Evolutionary conservation across 1,139 yeast species (phyloP).

Genomic region (Protomyces lactucae-debilis): DNA sequence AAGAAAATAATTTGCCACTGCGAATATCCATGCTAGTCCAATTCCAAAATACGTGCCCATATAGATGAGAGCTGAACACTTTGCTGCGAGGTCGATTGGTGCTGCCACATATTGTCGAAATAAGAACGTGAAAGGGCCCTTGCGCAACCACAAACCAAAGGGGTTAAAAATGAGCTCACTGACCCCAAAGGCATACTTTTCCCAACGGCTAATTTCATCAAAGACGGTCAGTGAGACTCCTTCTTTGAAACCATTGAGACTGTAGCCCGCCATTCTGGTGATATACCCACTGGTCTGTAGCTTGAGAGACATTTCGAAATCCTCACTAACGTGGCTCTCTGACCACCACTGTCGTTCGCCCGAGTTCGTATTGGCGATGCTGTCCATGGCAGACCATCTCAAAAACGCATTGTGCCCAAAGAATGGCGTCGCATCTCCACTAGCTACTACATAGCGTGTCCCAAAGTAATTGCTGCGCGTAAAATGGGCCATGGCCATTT

Average conservation of each 20-base stretch:
- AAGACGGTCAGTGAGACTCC: conserved; percentile 31
- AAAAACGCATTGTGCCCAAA: conserved; percentile 22
- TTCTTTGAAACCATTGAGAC: conserved; percentile 28
- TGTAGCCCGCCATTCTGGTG: conserved; percentile 27
- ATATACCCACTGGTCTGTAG: conserved; percentile 28
- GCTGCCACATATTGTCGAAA: conserved; percentile 28
- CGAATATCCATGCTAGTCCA: conserved; percentile 26
- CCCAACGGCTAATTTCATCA: conserved; percentile 32
- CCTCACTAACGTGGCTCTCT: conserved; percentile 31
- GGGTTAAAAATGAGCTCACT: conserved; percentile 30
- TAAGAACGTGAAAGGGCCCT: conserved; percentile 29
- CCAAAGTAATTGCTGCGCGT: conserved; percentile 31
- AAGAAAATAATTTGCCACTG: conserved; percentile 29
- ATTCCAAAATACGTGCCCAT: conserved; percentile 31
- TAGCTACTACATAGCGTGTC: conserved; percentile 30
- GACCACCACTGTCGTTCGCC: conserved; percentile 29
- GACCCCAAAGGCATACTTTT: conserved; percentile 31
- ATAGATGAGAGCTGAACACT: conserved; percentile 29
- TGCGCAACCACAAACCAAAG: conserved; percentile 22
- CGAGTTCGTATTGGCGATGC: not conserved
- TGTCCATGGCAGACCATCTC: conserved; percentile 29
- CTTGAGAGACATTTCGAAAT: conserved; percentile 31
- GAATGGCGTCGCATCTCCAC: conserved; percentile 32
- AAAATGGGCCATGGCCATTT: conserved; percentile 30
- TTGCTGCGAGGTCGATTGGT: conserved; percentile 29